phyloP scores from a whole-genome alignment of 2,329 filamentous ascomycete species.

The Aspergillus vadensis region DNA sequence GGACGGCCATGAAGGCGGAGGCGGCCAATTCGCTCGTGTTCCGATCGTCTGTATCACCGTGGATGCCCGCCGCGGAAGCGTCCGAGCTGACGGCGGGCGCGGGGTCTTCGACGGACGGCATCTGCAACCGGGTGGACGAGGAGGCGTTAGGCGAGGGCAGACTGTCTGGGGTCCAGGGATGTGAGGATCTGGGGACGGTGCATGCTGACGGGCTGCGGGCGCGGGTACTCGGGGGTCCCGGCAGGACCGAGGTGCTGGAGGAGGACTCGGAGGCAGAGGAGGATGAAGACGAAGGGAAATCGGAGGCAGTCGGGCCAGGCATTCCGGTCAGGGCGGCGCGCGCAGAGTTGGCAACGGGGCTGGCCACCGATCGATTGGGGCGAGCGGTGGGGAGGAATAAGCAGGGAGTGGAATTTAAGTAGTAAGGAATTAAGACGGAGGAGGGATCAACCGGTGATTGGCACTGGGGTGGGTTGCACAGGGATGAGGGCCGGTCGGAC shows the following conservation, averaged over 20 bases:
- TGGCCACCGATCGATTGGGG: conserved; percentile 14
- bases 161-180: conserved; percentile 9
- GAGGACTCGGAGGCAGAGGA: conserved; percentile 10
- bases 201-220: conserved; percentile 12
- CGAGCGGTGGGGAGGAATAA: conserved; percentile 6
- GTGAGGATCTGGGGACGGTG: conserved; percentile 14
- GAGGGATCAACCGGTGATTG: conserved; percentile 14
- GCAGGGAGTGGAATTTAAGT: conserved; percentile 2
- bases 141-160: conserved; percentile 11
- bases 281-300: conserved; percentile 15
- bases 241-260: not conserved
- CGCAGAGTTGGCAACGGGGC: conserved; percentile 2
- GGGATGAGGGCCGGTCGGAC: conserved; percentile 7
- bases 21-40: conserved; percentile 24
- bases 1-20: conserved; percentile 34
- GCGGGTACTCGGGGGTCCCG: not conserved
- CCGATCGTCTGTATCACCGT: not conserved
- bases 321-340: conserved; percentile 14
- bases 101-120: conserved; percentile 4
- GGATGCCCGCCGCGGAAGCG: not conserved
- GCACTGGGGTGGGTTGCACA: conserved; percentile 9
- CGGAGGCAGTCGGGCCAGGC: conserved; percentile 17
- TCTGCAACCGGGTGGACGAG: conserved; percentile 10
- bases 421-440: not conserved
- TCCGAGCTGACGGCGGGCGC: not conserved